Conservation (phyloP, 75 land plant species). For the Chamaecyparis obtusa region DNA sequence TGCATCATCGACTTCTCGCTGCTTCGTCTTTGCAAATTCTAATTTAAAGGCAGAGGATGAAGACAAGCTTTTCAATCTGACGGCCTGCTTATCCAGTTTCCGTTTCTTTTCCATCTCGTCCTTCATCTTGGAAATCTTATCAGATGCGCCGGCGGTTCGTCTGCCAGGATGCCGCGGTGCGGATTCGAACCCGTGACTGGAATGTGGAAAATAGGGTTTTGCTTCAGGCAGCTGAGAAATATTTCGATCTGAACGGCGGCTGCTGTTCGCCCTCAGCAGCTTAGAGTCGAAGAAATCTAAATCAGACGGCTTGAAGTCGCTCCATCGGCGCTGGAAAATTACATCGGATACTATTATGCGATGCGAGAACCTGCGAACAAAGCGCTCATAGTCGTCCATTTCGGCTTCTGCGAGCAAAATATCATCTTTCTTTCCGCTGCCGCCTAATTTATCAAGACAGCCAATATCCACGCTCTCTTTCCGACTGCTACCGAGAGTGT, state of each 20-base stretch:
- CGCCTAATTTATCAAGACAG: not conserved
- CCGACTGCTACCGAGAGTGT: not conserved
- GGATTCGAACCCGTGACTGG: not conserved
- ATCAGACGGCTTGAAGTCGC: conserved; percentile 74
- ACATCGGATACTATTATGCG: conserved; percentile 59
- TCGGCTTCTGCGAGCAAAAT: conserved; percentile 3
- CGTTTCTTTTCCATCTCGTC: conserved; percentile 43
- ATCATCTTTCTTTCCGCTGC: conserved; percentile 2
- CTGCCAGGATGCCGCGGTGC: not conserved
- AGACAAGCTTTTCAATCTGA: conserved; percentile 10
- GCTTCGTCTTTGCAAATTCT: not conserved
- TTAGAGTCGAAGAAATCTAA: conserved; percentile 45
- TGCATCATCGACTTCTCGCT: not conserved
- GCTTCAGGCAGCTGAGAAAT: not conserved
- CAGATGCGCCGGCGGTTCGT: not conserved
- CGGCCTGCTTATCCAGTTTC: conserved; percentile 25
- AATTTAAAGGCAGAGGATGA: conserved; percentile 11
- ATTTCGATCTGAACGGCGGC: not conserved
- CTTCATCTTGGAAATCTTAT: conserved; percentile 23
- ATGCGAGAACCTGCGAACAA: conserved; percentile 52
- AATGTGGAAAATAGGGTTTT: not conserved
- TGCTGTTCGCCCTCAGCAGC: conserved; percentile 24
- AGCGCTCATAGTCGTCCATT: conserved; percentile 2
- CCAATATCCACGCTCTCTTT: not conserved
- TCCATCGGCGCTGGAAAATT: conserved; percentile 51